phyloP scores from a whole-genome alignment of 1,284 basidiomycete genomes.

The Melampsora americana region DNA sequence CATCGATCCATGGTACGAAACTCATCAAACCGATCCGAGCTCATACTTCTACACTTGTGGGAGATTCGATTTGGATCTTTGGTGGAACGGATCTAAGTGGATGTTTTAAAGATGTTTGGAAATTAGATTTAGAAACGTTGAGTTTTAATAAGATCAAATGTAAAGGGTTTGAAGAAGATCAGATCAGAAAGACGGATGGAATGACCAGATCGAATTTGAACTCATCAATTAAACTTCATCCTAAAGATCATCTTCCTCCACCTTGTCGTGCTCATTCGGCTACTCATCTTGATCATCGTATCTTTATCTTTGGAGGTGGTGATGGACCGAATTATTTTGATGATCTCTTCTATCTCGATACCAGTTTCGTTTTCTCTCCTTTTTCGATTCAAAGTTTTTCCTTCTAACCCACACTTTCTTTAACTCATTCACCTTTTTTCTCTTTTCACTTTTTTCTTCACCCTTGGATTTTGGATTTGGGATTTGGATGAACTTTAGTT shows the following conservation, averaged over 20 bases:
- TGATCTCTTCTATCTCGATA: constrained; percentile 48
- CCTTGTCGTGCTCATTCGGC: constrained; percentile 38
- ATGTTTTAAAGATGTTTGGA: constrained; percentile 49
- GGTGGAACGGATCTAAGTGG: constrained; percentile 47
- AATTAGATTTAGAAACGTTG: constrained; percentile 46
- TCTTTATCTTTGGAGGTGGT: constrained; percentile 48
- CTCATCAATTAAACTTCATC: constrained; percentile 10
- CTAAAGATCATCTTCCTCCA: constrained; percentile 43
- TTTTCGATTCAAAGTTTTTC: not conserved
- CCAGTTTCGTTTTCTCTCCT: constrained; percentile 16
- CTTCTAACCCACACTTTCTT: not conserved
- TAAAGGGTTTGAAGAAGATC: constrained; percentile 32
- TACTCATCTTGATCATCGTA: constrained; percentile 44
- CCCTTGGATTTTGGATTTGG: no score
- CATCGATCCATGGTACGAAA: constrained; percentile 46
- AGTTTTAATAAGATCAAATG: constrained; percentile 32
- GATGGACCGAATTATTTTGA: constrained; percentile 50
- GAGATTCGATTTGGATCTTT: constrained; percentile 46
- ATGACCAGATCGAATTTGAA: constrained; percentile 29
- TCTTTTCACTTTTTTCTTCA: not conserved
- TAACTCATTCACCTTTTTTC: not conserved
- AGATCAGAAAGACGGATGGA: constrained; percentile 38
- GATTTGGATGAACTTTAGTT: constrained; percentile 22
- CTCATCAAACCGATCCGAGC: constrained; percentile 47
- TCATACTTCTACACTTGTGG: constrained; percentile 46